A percentile compares a stretch with the other conserved stretches of the same genome.
These are phyloP conservation scores for Chaetoceros muelleri DNA, from an alignment of 108 stramenopile species.

Conservation along the genomic window DNA sequence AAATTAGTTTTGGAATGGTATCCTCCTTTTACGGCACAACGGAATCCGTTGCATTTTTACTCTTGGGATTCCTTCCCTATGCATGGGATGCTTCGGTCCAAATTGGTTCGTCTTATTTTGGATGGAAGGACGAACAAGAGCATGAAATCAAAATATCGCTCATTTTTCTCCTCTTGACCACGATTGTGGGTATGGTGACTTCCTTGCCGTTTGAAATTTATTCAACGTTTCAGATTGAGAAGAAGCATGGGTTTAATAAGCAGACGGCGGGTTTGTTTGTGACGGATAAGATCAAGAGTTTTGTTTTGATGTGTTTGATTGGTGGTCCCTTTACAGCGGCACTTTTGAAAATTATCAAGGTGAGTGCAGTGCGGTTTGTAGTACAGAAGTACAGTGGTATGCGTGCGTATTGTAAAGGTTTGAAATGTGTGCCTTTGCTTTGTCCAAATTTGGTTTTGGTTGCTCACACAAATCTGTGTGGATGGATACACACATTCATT, in stretches of 20 bases:
- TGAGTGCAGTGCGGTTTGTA: slow-evolving; percentile 1
- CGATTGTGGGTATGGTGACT: slow-evolving; percentile 67
- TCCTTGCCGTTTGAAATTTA: slow-evolving; percentile 79
- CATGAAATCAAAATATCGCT: slow-evolving; percentile 77
- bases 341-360: slow-evolving; percentile 77
- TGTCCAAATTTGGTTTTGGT: too few relatives aligned
- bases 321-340: slow-evolving; percentile 83
- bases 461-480: too few relatives aligned
- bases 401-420: too few relatives aligned
- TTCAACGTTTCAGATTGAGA: slow-evolving; percentile 90
- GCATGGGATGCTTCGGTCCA: slow-evolving; percentile 55
- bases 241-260: slow-evolving; percentile 98
- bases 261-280: slow-evolving; percentile 81
- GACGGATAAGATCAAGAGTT: slow-evolving; percentile 84
- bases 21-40: slow-evolving; percentile 51
- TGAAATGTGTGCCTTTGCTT: too few relatives aligned
- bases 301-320: slow-evolving; percentile 68
- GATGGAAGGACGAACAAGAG: slow-evolving; percentile 33
- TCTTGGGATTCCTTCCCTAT: slow-evolving; percentile 74
- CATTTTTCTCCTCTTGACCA: slow-evolving; percentile 66
- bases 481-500: too few relatives aligned
- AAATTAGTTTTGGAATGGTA: slow-evolving; percentile 81
- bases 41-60: slow-evolving; percentile 58
- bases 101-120: slow-evolving; percentile 30
- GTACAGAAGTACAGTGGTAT: too few relatives aligned